Evolutionary conservation across 306 rosid species (phyloP), one percentile per base, ranked within the genome.

Genomic region (Begonia masoniana): DNA sequence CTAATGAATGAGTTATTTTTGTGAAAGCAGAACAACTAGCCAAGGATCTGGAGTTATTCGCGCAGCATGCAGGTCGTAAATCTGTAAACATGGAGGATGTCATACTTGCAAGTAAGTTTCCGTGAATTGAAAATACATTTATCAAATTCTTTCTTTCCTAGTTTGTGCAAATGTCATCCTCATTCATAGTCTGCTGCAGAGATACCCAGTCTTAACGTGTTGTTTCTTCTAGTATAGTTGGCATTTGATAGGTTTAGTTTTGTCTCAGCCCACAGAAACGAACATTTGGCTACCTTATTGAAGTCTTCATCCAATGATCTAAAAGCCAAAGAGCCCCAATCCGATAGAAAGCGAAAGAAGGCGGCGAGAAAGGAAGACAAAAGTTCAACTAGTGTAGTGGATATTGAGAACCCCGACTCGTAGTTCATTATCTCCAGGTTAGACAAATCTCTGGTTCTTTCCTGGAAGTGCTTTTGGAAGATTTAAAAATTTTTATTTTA

Each of bases 81-180:
- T 68, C 82, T 58, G 94, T 65, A 43, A 89, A 80, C 68, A 71
- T 74, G 85, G 95, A 89, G 65, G 97, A 89, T 57, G 95, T 85
- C 62, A 78, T 89, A 58, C 91, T 89, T 15, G 67, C 83, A 12
- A 94, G 97, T 82, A 55, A 82, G 82, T 66, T 66, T 65, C 41
- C 39, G 6, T 17, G 4, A 31, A 31, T 31, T 1, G 39, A 31
- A 31, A 31, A 5, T 31, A 31, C 8, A 31, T 31, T 31, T 31
- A 7, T 31, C 8, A 31, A 31, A 5, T 31, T 31, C 8, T 23
- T 23, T 36, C 41, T 15, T 26, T 57, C 17, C 15, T 10, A 12
- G 5, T 19, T 19, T 57, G 11, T 39, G 15, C 31, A 39, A 45
- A 51, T 45, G 15, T 7, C 52, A 49, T 43, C 13, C 19, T 56